Percentiles rank a stretch among this genome's conserved stretches.
phyloP scores from a whole-genome alignment of 345 rosid genomes.

The Populus euphratica region DNA sequence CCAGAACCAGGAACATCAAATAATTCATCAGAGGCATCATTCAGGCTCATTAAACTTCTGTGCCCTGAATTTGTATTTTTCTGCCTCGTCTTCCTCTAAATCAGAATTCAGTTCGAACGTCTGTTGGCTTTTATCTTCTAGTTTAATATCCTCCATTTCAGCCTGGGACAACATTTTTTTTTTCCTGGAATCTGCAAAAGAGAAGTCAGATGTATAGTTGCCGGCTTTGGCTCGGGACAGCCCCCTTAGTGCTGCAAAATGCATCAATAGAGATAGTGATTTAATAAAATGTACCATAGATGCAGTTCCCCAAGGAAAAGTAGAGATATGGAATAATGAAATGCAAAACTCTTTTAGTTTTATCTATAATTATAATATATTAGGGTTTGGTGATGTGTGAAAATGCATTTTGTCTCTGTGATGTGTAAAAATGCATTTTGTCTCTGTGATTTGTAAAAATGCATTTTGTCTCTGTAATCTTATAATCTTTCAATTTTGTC shows the following conservation, averaged over 20 bases:
- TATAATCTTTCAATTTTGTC: too few species aligned
- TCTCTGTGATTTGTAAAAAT: too few species aligned
- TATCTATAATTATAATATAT: too few species aligned
- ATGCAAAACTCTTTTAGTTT: too few species aligned
- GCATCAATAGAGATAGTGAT: background rate
- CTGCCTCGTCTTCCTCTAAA: slow-evolving; percentile 33
- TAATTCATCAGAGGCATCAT: slow-evolving; percentile 76
- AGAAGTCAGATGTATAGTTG: slow-evolving; percentile 38
- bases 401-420: too few species aligned
- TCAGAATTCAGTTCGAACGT: slow-evolving; percentile 16
- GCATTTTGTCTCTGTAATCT: too few species aligned
- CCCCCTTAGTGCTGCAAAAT: slow-evolving; percentile 61
- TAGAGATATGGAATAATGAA: too few species aligned
- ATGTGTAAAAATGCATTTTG: too few species aligned
- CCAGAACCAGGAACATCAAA: slow-evolving; percentile 76
- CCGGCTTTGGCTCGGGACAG: slow-evolving; percentile 60
- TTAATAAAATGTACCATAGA: background rate
- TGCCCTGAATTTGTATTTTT: slow-evolving; percentile 36
- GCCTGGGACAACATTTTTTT: slow-evolving; percentile 25
- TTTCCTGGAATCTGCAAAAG: slow-evolving; percentile 34
- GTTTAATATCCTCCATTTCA: slow-evolving; percentile 25
- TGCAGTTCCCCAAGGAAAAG: background rate
- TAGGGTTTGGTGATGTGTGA: too few species aligned
- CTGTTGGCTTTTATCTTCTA: slow-evolving; percentile 20
- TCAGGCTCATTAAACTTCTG: slow-evolving; percentile 49